Evolutionary conservation across 1,139 yeast genomes (phyloP).

Genomic region (Suhomyces yuchorum): DNA sequence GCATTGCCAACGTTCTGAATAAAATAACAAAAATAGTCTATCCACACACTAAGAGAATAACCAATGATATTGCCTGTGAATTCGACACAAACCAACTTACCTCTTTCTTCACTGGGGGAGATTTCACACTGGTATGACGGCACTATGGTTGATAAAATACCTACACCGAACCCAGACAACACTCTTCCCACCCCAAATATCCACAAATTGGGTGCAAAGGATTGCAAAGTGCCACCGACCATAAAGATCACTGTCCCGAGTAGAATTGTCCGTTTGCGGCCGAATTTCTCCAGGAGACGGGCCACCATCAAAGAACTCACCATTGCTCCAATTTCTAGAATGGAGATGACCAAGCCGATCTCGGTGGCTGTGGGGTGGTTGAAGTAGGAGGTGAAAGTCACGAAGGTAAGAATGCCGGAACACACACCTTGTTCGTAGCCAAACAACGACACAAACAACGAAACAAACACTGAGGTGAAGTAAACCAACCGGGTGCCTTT

Average conservation of each 20-base stretch:
- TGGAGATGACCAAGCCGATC: slow-evolving; percentile 53
- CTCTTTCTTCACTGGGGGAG: slow-evolving; percentile 57
- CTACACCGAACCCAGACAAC: slow-evolving; percentile 56
- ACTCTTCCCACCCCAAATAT: slow-evolving; percentile 53
- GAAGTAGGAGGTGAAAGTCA: slow-evolving; percentile 50
- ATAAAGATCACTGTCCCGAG: slow-evolving; percentile 52
- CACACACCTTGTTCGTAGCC: slow-evolving; percentile 95
- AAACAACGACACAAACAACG: slow-evolving; percentile 79
- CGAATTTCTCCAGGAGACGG: slow-evolving; percentile 45
- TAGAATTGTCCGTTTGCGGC: slow-evolving; percentile 52
- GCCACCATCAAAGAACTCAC: slow-evolving; percentile 51
- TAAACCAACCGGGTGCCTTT: slow-evolving; percentile 55
- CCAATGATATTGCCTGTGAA: slow-evolving; percentile 58
- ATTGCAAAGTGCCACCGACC: slow-evolving; percentile 53
- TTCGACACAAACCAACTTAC: slow-evolving; percentile 56
- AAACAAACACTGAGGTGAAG: slow-evolving; percentile 80
- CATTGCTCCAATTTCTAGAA: slow-evolving; percentile 57
- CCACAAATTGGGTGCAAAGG: slow-evolving; percentile 45
- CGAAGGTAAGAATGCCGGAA: slow-evolving; percentile 66
- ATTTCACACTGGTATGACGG: slow-evolving; percentile 60
- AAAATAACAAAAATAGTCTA: slow-evolving; percentile 54
- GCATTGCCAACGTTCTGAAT: slow-evolving; percentile 48
- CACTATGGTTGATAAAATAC: slow-evolving; percentile 53
- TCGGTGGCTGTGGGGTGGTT: slow-evolving; percentile 47
- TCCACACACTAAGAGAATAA: slow-evolving; percentile 57